Evolutionary conservation across 169 alveolate genomes (phyloP), one percentile per base, ranked within the genome.

Genomic region (Eimeria tenella): DNA sequence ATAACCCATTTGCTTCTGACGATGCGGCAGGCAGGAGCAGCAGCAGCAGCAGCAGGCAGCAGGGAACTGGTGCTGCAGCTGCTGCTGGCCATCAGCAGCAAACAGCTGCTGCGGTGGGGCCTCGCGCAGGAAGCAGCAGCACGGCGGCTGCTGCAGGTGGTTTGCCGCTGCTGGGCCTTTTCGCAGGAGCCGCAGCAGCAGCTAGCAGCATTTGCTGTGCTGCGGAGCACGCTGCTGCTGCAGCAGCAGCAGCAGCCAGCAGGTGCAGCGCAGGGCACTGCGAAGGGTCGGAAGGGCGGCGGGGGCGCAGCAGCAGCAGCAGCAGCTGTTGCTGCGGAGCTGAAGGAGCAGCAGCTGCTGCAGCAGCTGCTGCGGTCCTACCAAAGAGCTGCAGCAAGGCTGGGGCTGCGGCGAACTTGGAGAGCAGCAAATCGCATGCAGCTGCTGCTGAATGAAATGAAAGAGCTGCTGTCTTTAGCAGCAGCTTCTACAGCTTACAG

Each of bases 81-180:
- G 75, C 77, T 83, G 21, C 91, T 83, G 31, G 65, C 75, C 5
- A 21, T 62, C 42, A 70, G 74, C 53, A 10, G 42, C 62, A 56
- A 56, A 58, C 8, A 9, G 5, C 77, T 83, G 55, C 63, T 55
- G 62, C 56, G 9, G 60, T 25, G 21, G 56, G 60, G 52, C 42
- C 8, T 21, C 55, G 3, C 74, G 74, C 73, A 52, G 68, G 79
- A 68, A 68, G 42, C 50, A 9, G 21, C 65, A 5, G 52, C 74
- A 21, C 5, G 77, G 53, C 42, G 23, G 50, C 91, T 83, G 71
- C 91, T 60, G 55, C 50, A n/a, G 79, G 65, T 75, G 17, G 91
- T 83, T 31, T 65, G 56, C 50, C 75, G 91, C 58, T 83, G 77
- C 60, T 83, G 91, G 91, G 91, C 91, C 58, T 83, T 83, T 70